phyloP scores from a whole-genome alignment of 129 eudicot species.

The Ambrosia trifida region DNA sequence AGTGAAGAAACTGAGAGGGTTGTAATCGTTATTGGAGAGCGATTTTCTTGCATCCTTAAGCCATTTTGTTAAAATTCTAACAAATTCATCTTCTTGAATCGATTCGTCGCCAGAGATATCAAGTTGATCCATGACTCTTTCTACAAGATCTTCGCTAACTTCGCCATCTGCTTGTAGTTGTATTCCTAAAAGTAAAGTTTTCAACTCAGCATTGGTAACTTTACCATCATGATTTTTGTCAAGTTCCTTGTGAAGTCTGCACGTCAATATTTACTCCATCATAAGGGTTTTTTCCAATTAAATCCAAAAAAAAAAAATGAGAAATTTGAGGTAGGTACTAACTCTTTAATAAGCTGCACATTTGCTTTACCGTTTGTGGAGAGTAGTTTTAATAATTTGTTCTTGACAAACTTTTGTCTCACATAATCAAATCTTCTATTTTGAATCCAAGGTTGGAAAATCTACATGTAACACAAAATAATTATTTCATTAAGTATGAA shows the following conservation, averaged over 20 bases:
- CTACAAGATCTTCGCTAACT: conserved; percentile 39
- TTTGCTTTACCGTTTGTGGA: conserved; percentile 56
- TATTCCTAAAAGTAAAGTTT: conserved; percentile 55
- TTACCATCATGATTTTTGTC: conserved; percentile 49
- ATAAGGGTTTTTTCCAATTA: neutral
- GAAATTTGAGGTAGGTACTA: conserved; percentile 7
- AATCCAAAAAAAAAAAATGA: neutral
- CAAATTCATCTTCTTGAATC: conserved; percentile 53
- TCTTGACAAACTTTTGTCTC: conserved; percentile 54
- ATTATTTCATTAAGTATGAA: neutral
- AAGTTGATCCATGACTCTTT: conserved; percentile 49
- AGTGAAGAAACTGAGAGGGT: conserved; percentile 31
- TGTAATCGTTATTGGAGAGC: conserved; percentile 27
- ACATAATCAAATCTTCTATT: conserved; percentile 51
- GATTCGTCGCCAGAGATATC: conserved; percentile 48
- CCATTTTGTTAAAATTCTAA: conserved; percentile 42
- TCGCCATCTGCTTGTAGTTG: conserved; percentile 52
- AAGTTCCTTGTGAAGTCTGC: conserved; percentile 53
- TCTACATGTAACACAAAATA: conserved; percentile 28
- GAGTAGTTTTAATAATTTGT: conserved; percentile 49
- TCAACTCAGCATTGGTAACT: conserved; percentile 57
- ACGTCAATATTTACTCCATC: neutral
- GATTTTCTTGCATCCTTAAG: conserved; percentile 39
- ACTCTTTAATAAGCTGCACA: conserved; percentile 50
- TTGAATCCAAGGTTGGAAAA: conserved; percentile 73